phyloP scores from a whole-genome alignment of 306 rosid genomes.

The Ammopiptanthus mongolicus region DNA sequence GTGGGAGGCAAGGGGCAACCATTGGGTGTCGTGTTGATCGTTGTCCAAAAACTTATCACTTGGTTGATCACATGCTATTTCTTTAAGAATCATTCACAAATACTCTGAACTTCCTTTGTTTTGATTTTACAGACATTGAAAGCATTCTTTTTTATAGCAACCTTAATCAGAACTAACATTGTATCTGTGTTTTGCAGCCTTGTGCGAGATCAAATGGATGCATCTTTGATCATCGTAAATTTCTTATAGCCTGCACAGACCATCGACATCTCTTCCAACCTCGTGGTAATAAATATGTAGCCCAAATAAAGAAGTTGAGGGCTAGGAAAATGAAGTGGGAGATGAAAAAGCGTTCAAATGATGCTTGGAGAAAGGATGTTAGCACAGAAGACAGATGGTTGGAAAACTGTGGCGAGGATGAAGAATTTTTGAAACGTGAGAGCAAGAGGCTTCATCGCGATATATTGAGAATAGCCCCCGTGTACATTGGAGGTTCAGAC shows the following conservation, averaged over 20 bases:
- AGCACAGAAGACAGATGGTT: conserved; percentile 96
- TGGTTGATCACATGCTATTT: conserved; percentile 53
- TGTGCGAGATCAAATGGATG: conserved; percentile 97
- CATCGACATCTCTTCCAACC: conserved; percentile 89
- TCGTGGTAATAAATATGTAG: conserved; percentile 59
- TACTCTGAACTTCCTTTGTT: background rate
- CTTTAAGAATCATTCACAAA: conserved; percentile 1
- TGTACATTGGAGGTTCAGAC: conserved; percentile 84
- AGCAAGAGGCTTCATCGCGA: conserved; percentile 98
- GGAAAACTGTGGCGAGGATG: conserved; percentile 99
- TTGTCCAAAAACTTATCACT: conserved; percentile 93
- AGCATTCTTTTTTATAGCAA: background rate
- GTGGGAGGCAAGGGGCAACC: conserved; percentile 96
- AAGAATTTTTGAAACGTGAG: conserved; percentile 97
- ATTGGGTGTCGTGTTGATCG: conserved; percentile 99
- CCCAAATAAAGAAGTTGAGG: conserved; percentile 68
- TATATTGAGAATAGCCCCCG: conserved; percentile 89
- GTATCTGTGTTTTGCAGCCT: conserved; percentile 58
- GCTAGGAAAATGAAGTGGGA: conserved; percentile 87
- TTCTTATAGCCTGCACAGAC: conserved; percentile 98
- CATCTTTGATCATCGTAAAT: conserved; percentile 93
- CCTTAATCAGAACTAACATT: conserved; percentile 13
- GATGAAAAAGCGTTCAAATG: conserved; percentile 73
- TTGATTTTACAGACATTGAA: conserved; percentile 10
- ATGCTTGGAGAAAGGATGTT: conserved; percentile 74